Base-by-base conservation (phyloP, 805 yeast genomes). In the Saccharomyces kudriavzevii region DNA sequence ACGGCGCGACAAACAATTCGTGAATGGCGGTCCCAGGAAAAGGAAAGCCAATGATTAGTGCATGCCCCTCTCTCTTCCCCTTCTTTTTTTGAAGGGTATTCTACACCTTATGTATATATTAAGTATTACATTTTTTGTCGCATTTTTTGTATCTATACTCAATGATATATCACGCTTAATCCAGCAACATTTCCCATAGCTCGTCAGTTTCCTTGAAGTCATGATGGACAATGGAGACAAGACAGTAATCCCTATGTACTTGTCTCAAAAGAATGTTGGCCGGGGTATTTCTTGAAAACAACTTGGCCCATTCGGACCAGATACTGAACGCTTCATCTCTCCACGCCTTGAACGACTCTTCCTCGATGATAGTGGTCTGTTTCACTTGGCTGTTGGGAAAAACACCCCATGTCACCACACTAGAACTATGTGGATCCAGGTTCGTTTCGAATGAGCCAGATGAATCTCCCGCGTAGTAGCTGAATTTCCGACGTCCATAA, bases 351-450 rank as follows among this genome's bases (percentile, higher is more conserved):
- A 94, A 92, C 1, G 97, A 89, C 61, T 90, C 96, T 60, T 83
- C 87, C 65, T 91, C 97, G 53, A 94, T 84, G 56, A 91, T 85
- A 0, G 99, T 94, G 0, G 97, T 87, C 69, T 91, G 97, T 40
- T 89, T 80, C 40, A 90, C 84, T 65, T 89, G 96, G 58, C 90
- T 81, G 69, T 85, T 85, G 6, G 96, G 96, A 77, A 94, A 92
- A 2, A 87, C 96, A 57, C 98, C 99, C 99, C 99, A 94, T 1
- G 99, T 94, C 8, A 94, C 95, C 27, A 94, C 96, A 58, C 84
- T 85, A 47, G 89, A 83, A 31, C 80, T 66, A 22, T 72, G 75
- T 1, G 74, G 66, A 1, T 75, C 74, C 64, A 85, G 71, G 60
- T 86, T 89, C 2, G 94, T 80, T 28, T 76, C 73, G 57, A 88